Percentiles rank a stretch among this genome's conserved stretches.
Conservation (phyloP, 1,284 basidiomycete species). For the Inonotus obliquus region DNA sequence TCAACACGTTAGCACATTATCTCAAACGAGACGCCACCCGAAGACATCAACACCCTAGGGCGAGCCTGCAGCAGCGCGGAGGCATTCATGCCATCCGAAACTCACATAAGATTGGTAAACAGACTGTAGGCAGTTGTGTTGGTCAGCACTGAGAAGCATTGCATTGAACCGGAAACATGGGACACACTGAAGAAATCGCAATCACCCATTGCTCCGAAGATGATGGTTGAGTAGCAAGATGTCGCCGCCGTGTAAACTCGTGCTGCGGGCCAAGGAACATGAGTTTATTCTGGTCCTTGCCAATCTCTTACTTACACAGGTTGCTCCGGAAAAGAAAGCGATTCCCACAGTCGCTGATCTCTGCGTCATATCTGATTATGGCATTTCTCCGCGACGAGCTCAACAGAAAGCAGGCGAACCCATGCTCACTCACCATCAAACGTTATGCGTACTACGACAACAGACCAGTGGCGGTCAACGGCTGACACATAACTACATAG, state of each 20-base stretch:
- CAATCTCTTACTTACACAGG: too few relatives aligned
- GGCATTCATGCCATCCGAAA: slow-evolving; percentile 13
- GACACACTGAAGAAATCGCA: slow-evolving; percentile 32
- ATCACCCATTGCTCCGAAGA: slow-evolving; percentile 21
- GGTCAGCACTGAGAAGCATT: slow-evolving; percentile 6
- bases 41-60: not conserved
- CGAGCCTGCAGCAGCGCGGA: not conserved
- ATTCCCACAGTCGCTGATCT: not conserved
- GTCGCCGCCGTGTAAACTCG: not conserved
- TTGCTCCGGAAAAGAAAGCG: not conserved
- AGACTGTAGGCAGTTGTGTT: slow-evolving; percentile 32
- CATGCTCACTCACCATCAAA: too few relatives aligned
- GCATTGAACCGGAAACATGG: not conserved
- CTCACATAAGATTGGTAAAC: slow-evolving; percentile 44
- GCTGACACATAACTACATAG: not conserved
- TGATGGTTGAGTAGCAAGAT: not conserved
- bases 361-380: not conserved
- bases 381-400: too few relatives aligned
- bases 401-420: too few relatives aligned
- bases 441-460: too few relatives aligned
- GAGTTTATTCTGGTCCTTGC: not conserved
- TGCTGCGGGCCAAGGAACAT: not conserved
- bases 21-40: not conserved
- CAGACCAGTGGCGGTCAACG: not conserved
- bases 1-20: not conserved